Evolutionary conservation across 2,329 filamentous ascomycete species (phyloP).

Genomic region (Cladosporium sp.): DNA sequence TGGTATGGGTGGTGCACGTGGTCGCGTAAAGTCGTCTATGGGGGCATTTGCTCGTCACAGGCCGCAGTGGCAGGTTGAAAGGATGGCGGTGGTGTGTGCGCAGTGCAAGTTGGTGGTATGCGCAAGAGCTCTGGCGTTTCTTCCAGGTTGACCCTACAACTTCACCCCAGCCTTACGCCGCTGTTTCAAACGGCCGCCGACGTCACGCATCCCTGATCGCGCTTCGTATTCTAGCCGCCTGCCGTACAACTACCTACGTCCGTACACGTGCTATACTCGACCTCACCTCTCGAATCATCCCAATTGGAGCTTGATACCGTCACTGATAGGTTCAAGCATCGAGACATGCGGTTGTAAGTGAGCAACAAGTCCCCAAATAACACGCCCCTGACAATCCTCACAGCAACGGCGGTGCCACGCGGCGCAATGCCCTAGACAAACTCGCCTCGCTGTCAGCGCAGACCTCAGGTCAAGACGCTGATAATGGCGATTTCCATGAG

Average conservation of each 20-base stretch:
- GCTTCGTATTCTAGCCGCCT: conserved; percentile 1
- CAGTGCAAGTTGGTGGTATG: conserved; percentile 3
- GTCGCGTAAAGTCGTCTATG: conserved; percentile 15
- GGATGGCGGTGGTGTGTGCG: neutral
- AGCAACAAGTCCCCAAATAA: neutral
- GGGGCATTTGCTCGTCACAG: conserved; percentile 19
- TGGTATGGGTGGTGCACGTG: neutral
- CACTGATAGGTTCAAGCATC: neutral
- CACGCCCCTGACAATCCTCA: conserved; percentile 6
- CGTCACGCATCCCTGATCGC: conserved; percentile 6
- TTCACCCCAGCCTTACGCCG: neutral
- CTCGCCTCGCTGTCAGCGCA: conserved; percentile 52
- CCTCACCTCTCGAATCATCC: neutral
- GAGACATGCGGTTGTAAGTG: conserved; percentile 18
- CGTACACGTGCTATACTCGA: neutral
- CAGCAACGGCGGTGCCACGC: conserved; percentile 37
- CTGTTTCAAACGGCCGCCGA: neutral
- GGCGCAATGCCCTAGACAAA: conserved; percentile 54
- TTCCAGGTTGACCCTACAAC: conserved; percentile 7
- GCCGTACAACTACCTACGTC: neutral
- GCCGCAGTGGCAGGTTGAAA: conserved; percentile 9
- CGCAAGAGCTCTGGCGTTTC: conserved; percentile 4
- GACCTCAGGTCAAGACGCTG: conserved; percentile 32
- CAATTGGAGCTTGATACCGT: neutral
- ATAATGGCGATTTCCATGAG: conserved; percentile 41